Evolutionary conservation across 306 rosid species (phyloP), one percentile per base, ranked within the genome.

Genomic region (Spatholobus suberectus): DNA sequence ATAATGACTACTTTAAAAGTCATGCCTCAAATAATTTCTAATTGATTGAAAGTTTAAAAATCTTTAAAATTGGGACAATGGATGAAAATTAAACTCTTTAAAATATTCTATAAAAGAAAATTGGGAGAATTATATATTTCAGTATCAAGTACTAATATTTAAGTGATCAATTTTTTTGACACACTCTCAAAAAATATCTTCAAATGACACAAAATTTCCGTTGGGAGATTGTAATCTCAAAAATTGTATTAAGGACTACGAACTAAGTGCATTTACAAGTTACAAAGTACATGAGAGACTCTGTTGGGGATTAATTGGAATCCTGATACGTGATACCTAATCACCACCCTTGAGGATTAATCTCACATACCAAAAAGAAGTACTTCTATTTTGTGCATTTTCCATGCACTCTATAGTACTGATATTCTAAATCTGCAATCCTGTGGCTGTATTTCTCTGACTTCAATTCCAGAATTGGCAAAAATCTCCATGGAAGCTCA

Each of bases 391-490:
- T 34, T 35, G 26, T 63, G 70, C 29, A 66, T 4, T 35, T 17
- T 37, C 0, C 49, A 38, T 38, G 51, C 49, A 66, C 5, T 10
- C 66, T 41, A n/a, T n/a, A n/a, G n/a, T n/a, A n/a, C n/a, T n/a
- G n/a, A n/a, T n/a, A n/a, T n/a, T n/a, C n/a, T n/a, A n/a, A n/a
- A n/a, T n/a, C n/a, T n/a, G n/a, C n/a, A n/a, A 27, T 9, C 20
- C 18, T 51, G 38, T 18, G 14, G 34, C 52, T 49, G 23, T 67
- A 4, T 67, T 24, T 32, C 63, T 44, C 73, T 62, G 27, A 46
- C 47, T 62, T 21, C 68, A 78, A 26, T 41, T 71, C 43, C 26
- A 32, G 26, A 51, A 67, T 51, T 78, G 29, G 73, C 47, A 67
- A 79, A 20, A 40, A 17, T 61, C 20, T 34, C 6, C 20, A 11